phyloP scores from a whole-genome alignment of 495 filamentous ascomycete species.

The Lasiosphaeriaceae sp. region DNA sequence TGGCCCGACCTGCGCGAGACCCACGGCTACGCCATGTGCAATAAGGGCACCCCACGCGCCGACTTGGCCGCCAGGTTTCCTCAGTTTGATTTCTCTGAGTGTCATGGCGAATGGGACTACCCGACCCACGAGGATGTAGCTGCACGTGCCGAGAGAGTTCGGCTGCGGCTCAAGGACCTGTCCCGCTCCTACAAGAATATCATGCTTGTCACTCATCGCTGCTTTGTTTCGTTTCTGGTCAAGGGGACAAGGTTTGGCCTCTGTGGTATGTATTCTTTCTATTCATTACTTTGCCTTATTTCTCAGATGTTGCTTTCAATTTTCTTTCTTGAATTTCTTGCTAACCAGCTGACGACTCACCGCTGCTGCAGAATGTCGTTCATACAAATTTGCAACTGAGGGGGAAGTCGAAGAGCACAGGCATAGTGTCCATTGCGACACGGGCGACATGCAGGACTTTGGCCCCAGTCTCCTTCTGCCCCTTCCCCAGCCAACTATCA shows the following conservation, averaged over 20 bases:
- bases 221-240: slow-evolving; percentile 1
- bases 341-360: not conserved
- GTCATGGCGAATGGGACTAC: slow-evolving; percentile 3
- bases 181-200: not conserved
- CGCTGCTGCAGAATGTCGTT: not conserved
- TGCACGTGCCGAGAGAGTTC: not conserved
- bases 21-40: not conserved
- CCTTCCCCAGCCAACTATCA: too few relatives aligned
- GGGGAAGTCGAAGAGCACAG: not conserved
- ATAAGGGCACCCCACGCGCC: not conserved
- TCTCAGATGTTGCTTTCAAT: not conserved
- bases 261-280: not conserved
- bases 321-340: not conserved
- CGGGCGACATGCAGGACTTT: not conserved
- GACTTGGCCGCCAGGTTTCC: slow-evolving; percentile 2
- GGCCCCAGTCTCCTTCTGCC: not conserved
- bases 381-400: not conserved
- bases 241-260: slow-evolving; percentile 1
- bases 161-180: not conserved
- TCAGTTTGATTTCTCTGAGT: not conserved
- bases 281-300: too few relatives aligned
- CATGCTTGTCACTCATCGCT: not conserved
- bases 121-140: not conserved
- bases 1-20: slow-evolving; percentile 5
- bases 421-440: not conserved